Base-by-base conservation (phyloP, 306 rosid species). In the Styphnolobium japonicum region DNA sequence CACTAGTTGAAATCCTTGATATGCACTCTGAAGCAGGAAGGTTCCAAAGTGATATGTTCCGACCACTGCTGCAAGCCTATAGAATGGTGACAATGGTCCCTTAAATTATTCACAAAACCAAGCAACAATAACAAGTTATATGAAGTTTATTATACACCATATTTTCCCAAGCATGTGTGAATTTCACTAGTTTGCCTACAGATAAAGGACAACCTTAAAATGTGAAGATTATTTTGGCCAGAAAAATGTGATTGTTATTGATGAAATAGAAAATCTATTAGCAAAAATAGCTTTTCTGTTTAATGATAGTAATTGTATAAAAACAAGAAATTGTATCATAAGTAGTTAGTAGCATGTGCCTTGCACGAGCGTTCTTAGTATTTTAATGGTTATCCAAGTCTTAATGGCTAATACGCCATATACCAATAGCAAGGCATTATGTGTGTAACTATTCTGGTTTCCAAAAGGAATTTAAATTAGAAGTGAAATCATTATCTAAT, bases 1-100 rank as follows among this genome's bases (percentile, higher is more conserved):
- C 89, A 62, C 19, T 80, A 36, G 88, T 84, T 79, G 93, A 81
- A 76, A 84, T 84, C 60, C 71, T 89, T 64, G 92, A 89, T 77
- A 91, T 52, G 66, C 94, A 87, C 83, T 91, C 98, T 61, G 93
- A 88, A 64, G 98, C 94, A 58, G 93, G 91, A 79, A 94, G 97
- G 78, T 92, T 94, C 97, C 98, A 91, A 75, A 94, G 88, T 22
- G 95, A 94, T 82, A 94, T 80, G 87, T 92, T 84, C 71, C 84
- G 88, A 72, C 93, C 97, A 75, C 87, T 85, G 67, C 97, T 84
- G 82, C 95, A 94, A 73, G 94, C 97, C 98, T 94, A 77, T 8
- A 23, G 27, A 82, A 76, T 40, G 63, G 49, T 75, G 82, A 61
- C 81, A 77, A 40, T 23, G 46, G 73, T 68, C 49, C 31, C 61